A percentile compares a stretch with the other conserved stretches of the same genome.
These are phyloP conservation scores for Ustilago bromivora DNA, from an alignment of 1,284 basidiomycete genomes.

Conservation along the genomic window DNA sequence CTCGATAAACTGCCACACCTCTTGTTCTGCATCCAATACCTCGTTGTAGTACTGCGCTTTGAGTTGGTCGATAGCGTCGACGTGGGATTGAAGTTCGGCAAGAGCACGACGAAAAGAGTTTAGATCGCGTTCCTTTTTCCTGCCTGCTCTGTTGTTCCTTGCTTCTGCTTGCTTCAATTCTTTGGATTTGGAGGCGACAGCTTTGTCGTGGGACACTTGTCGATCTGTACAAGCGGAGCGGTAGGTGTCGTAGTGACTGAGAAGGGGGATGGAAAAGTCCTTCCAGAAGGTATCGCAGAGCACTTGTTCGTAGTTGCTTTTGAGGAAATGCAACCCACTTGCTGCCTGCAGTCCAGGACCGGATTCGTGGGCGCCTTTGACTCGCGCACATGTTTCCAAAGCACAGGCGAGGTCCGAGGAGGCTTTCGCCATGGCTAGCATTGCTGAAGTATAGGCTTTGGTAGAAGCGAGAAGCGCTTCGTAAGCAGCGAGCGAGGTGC, in stretches of 20 bases:
- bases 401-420: slow-evolving; percentile 86
- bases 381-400: slow-evolving; percentile 62
- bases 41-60: slow-evolving; percentile 84
- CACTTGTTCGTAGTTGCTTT: slow-evolving; percentile 91
- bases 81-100: slow-evolving; percentile 82
- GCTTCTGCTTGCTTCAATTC: slow-evolving; percentile 89
- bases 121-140: slow-evolving; percentile 77
- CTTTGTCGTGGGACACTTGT: slow-evolving; percentile 64
- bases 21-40: slow-evolving; percentile 90
- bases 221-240: slow-evolving; percentile 76
- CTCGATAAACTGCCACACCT: slow-evolving; percentile 90
- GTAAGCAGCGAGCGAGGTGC: slow-evolving; percentile 81
- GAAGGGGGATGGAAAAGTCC: slow-evolving; percentile 88
- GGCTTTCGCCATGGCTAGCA: slow-evolving; percentile 84
- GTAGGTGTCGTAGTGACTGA: slow-evolving; percentile 85
- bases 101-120: slow-evolving; percentile 62
- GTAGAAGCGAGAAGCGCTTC: slow-evolving; percentile 85
- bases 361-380: slow-evolving; percentile 65
- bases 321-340: slow-evolving; percentile 85
- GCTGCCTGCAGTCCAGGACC: slow-evolving; percentile 63
- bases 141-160: slow-evolving; percentile 79
- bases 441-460: slow-evolving; percentile 83
- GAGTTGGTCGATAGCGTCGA: slow-evolving; percentile 85
- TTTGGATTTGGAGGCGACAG: slow-evolving; percentile 79
- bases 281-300: slow-evolving; percentile 88